phyloP scores from a whole-genome alignment of 2,329 filamentous ascomycete species.

The Neopestalotiopsis sp. region DNA sequence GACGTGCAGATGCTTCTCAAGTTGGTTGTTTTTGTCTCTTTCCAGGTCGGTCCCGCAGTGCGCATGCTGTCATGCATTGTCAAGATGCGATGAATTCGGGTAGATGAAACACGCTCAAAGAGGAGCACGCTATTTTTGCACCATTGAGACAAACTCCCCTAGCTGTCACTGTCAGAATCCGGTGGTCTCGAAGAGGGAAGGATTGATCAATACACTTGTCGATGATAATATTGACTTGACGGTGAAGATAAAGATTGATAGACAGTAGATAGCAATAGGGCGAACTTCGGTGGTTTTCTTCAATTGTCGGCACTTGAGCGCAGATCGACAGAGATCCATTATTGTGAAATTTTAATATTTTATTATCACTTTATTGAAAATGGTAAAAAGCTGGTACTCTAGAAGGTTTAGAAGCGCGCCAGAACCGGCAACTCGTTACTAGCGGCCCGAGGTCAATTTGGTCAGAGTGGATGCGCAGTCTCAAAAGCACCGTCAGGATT shows the following conservation, averaged over 20 bases:
- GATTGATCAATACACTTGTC: not conserved
- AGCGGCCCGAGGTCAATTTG: not conserved
- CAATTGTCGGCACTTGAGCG: not conserved
- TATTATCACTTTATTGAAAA: not conserved
- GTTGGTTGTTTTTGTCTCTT: not conserved
- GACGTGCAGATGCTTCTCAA: not conserved
- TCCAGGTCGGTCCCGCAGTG: not conserved
- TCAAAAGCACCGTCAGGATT: constrained; percentile 2
- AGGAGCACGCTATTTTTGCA: constrained; percentile 18
- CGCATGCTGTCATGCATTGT: not conserved
- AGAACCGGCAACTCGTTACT: constrained; percentile 8
- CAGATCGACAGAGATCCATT: not conserved
- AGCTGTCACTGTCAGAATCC: not conserved
- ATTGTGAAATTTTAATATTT: not conserved
- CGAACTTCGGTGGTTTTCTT: not conserved
- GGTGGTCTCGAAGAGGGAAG: not conserved
- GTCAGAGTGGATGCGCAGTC: constrained; percentile 1
- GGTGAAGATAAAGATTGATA: not conserved
- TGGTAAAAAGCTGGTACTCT: not conserved
- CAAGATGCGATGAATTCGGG: constrained; percentile 7
- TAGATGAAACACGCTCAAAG: constrained; percentile 16
- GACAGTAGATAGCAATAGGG: not conserved
- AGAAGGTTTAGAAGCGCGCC: constrained; percentile 17
- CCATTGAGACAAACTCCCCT: not conserved
- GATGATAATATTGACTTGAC: not conserved